Percentiles rank a stretch among this genome's conserved stretches.
phyloP scores from a whole-genome alignment of 306 rosid genomes.

The Quercus glauca region DNA sequence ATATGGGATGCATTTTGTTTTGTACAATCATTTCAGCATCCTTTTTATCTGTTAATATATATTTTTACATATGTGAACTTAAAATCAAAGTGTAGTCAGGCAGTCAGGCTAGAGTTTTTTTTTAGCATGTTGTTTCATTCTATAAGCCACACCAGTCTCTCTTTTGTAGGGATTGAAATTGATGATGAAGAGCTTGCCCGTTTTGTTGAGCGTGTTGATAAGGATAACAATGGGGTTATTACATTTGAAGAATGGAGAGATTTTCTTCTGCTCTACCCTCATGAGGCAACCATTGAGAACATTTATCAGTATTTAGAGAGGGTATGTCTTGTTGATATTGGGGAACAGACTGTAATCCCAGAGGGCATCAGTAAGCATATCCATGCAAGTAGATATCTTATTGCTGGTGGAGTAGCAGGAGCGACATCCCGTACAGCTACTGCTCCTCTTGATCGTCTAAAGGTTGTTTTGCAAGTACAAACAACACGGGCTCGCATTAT shows the following conservation, averaged over 20 bases:
- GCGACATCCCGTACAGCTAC: slow-evolving; percentile 93
- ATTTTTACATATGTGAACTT: neutral
- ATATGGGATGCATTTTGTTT: neutral
- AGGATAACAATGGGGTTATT: slow-evolving; percentile 90
- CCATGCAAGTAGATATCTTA: slow-evolving; percentile 79
- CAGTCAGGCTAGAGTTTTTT: neutral
- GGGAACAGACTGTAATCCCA: slow-evolving; percentile 86
- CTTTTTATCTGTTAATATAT: neutral
- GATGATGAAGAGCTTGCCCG: slow-evolving; percentile 94
- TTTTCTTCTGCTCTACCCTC: slow-evolving; percentile 91
- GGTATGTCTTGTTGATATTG: slow-evolving; percentile 90
- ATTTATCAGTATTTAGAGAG: slow-evolving; percentile 95
- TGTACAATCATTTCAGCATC: neutral
- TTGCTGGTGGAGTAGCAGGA: slow-evolving; percentile 96
- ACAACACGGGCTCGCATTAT: slow-evolving; percentile 49
- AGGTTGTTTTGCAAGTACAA: slow-evolving; percentile 88
- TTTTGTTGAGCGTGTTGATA: slow-evolving; percentile 93
- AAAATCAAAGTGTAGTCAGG: neutral
- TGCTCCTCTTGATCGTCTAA: slow-evolving; percentile 92
- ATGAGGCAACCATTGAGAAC: slow-evolving; percentile 93
- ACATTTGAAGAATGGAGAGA: slow-evolving; percentile 99
- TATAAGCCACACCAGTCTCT: slow-evolving; percentile 58
- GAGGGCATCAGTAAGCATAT: slow-evolving; percentile 83
- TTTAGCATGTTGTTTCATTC: slow-evolving; percentile 32
- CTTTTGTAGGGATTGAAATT: slow-evolving; percentile 81